Evolutionary conservation across 2,329 filamentous ascomycete genomes (phyloP).

Genomic region (Ophiostoma angusticollis): DNA sequence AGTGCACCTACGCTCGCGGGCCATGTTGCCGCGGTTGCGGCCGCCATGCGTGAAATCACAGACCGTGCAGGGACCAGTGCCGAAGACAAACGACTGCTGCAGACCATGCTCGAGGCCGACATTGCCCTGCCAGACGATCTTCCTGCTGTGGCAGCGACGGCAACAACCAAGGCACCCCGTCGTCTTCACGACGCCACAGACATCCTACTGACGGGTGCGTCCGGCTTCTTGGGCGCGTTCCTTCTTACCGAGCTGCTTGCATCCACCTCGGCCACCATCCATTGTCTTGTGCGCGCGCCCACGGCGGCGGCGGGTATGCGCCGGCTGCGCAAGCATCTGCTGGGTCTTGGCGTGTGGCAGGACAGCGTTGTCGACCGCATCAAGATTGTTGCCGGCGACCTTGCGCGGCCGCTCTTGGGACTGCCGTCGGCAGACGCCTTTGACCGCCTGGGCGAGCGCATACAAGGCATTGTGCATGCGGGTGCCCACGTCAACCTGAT

Average conservation of each 20-base stretch:
- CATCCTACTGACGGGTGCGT: conserved; percentile 60
- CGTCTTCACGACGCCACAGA: conserved; percentile 50
- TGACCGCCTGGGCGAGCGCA: conserved; percentile 47
- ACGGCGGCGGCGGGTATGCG: conserved; percentile 56
- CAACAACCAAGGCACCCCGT: conserved; percentile 36
- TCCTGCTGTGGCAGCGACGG: conserved; percentile 43
- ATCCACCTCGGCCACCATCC: conserved; percentile 52
- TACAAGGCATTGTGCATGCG: conserved; percentile 65
- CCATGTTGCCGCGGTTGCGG: conserved; percentile 58
- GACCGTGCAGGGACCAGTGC: background rate
- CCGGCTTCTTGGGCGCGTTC: conserved; percentile 66
- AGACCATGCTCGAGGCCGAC: conserved; percentile 24
- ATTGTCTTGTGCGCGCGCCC: conserved; percentile 54
- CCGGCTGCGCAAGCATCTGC: conserved; percentile 59
- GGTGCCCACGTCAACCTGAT: conserved; percentile 70
- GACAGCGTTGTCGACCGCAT: conserved; percentile 68
- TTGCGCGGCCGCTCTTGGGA: conserved; percentile 56
- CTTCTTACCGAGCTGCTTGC: conserved; percentile 56
- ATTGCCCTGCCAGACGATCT: conserved; percentile 51
- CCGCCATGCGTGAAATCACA: conserved; percentile 58
- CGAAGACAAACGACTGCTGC: conserved; percentile 7
- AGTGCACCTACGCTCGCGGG: conserved; percentile 60
- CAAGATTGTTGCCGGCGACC: conserved; percentile 60
- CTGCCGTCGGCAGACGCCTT: conserved; percentile 53
- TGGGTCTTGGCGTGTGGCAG: conserved; percentile 67